Conservation (phyloP, 176 grass and related monocot species). For the Hyparrhenia diplandra region DNA sequence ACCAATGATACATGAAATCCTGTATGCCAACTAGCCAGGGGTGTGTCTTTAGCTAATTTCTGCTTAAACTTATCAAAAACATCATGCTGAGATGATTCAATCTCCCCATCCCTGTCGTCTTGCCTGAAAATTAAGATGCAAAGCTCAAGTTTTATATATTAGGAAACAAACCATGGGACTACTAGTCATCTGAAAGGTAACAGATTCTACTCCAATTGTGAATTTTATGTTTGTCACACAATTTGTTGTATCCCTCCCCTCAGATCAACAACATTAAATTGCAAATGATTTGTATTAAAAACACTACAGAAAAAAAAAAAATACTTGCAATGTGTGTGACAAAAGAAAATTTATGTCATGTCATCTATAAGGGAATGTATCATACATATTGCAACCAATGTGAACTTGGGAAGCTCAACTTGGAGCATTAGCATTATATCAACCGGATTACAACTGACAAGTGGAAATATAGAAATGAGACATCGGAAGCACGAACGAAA, state of each 20-base stretch:
- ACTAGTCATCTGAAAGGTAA: background rate
- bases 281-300: background rate
- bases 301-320: background rate
- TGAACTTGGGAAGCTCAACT: background rate
- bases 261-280: constrained; percentile 7
- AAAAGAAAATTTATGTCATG: background rate
- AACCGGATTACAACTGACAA: background rate
- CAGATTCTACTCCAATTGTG: background rate
- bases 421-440: background rate
- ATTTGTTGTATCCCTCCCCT: background rate
- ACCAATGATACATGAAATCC: constrained; percentile 99
- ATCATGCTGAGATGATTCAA: constrained; percentile 54
- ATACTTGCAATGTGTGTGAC: background rate
- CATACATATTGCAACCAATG: background rate
- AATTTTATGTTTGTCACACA: background rate
- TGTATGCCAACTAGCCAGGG: constrained; percentile 78
- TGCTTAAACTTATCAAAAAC: constrained; percentile 53
- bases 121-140: constrained; percentile 63
- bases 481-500: background rate
- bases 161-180: background rate
- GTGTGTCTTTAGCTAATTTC: constrained; percentile 66
- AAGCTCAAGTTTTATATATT: constrained; percentile 10
- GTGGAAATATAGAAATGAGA: background rate
- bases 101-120: constrained; percentile 59
- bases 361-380: background rate